Conservation (phyloP, 1,284 basidiomycete species). For the Cryptococcus sp. region DNA sequence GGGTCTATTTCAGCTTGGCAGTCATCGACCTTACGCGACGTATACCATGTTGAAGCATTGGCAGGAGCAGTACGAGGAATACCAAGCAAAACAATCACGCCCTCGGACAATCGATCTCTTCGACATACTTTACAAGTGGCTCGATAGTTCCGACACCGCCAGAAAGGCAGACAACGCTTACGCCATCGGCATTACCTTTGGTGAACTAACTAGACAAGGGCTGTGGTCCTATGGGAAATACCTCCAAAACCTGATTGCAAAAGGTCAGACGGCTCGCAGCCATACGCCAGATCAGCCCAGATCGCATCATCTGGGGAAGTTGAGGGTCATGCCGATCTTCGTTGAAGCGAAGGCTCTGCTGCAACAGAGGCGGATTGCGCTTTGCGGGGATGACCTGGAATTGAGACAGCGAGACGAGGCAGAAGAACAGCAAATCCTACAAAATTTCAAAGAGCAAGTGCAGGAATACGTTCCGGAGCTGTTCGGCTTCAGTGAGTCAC, state of each 20-base stretch:
- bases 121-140: slow-evolving; percentile 72
- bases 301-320: slow-evolving; percentile 44
- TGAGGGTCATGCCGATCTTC: slow-evolving; percentile 48
- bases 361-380: slow-evolving; percentile 42
- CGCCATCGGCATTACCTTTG: slow-evolving; percentile 71
- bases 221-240: slow-evolving; percentile 84
- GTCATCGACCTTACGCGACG: slow-evolving; percentile 79
- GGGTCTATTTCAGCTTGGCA: slow-evolving; percentile 77
- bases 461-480: slow-evolving; percentile 49
- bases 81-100: slow-evolving; percentile 16
- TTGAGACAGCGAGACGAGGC: slow-evolving; percentile 25
- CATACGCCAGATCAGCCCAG: background rate
- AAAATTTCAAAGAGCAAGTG: slow-evolving; percentile 39
- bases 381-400: slow-evolving; percentile 42
- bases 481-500: slow-evolving; percentile 36
- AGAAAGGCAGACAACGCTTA: slow-evolving; percentile 63
- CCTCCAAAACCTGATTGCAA: slow-evolving; percentile 78
- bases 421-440: slow-evolving; percentile 34
- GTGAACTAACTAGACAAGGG: slow-evolving; percentile 71
- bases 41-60: slow-evolving; percentile 73
- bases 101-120: slow-evolving; percentile 43
- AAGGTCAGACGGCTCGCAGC: slow-evolving; percentile 57
- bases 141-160: slow-evolving; percentile 68
- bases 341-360: slow-evolving; percentile 44
- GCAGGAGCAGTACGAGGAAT: slow-evolving; percentile 56